Evolutionary conservation across 2,329 filamentous ascomycete genomes (phyloP), one percentile per base, ranked within the genome.

Genomic region (Fusarium sarcochroum): DNA sequence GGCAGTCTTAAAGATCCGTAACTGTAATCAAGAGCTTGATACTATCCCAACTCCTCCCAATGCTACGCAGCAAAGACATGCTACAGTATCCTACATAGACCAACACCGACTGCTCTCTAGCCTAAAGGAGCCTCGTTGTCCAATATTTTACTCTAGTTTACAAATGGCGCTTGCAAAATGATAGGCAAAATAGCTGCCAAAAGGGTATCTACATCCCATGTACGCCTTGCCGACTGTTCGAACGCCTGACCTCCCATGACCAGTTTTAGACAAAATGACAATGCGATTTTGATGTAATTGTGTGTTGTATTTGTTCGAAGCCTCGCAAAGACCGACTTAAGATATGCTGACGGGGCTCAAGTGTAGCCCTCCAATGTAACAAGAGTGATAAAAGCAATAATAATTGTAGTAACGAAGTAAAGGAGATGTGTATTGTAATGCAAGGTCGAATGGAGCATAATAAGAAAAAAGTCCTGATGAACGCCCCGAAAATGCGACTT

Each of bases 371-470:
- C 58, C 40, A 42, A 40, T 18, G 50, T 46, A 41, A 40, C 46
- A 68, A 55, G n/a, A 62, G 51, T 61, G 53, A 44, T 55, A 67
- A 56, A 44, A 69, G 60, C 56, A 70, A 53, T 66, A 63, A 64
- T 63, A 68, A 70, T 70, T 65, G 54, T 70, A 70, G 68, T 70
- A 70, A 63, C 41, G 67, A 66, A 70, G 68, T 66, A 66, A 69
- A 70, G 50, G 59, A 65, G 55, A 70, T 48, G 57, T 69, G 62
- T 66, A 69, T 41, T 70, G 68, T 62, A 70, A 69, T 50, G 53
- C 68, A 69, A 60, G 63, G 63, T 58, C 67, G 67, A 65, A 65
- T 49, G 47, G 55, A 70, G 63, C 50, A 70, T 69, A 49, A 62
- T 60, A 47, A 40, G 42, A 68, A 32, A 65, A 57, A 66, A 58